Evolutionary conservation across 1,284 basidiomycete species (phyloP).

Genomic region (Xerocomus nothofagi): DNA sequence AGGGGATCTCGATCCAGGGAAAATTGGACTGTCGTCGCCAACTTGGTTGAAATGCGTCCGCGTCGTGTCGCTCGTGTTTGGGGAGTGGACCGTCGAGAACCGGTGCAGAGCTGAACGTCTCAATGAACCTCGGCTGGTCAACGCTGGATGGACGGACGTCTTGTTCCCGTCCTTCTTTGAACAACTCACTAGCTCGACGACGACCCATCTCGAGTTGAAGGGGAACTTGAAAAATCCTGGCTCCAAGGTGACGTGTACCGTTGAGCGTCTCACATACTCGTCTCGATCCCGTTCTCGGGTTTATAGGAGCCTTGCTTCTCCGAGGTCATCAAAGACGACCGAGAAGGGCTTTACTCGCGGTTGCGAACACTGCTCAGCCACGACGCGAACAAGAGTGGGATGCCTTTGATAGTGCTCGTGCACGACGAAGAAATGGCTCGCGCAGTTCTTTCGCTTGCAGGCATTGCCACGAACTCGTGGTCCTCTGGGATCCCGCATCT

Average conservation of each 20-base stretch:
- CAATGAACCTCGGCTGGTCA: conserved; percentile 19
- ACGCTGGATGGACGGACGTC: conserved; percentile 34
- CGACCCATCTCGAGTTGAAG: conserved; percentile 25
- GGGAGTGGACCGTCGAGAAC: conserved; percentile 27
- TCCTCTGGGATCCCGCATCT: conserved; percentile 26
- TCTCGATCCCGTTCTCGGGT: background rate
- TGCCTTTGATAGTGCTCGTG: conserved; percentile 32
- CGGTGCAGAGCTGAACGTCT: conserved; percentile 21
- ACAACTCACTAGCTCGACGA: conserved; percentile 13
- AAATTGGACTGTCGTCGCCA: conserved; percentile 27
- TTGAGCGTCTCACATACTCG: background rate
- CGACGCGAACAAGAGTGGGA: conserved; percentile 16
- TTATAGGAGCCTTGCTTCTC: conserved; percentile 23
- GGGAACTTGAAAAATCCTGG: conserved; percentile 11
- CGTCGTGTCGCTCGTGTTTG: conserved; percentile 31
- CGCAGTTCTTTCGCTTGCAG: conserved; percentile 23
- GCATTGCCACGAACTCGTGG: conserved; percentile 21
- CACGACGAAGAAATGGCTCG: conserved; percentile 36
- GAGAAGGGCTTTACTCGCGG: conserved; percentile 13
- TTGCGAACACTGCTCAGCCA: conserved; percentile 26
- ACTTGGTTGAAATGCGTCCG: conserved; percentile 29
- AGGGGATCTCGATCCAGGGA: conserved; percentile 20
- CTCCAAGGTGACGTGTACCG: conserved; percentile 19
- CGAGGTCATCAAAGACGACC: conserved; percentile 14
- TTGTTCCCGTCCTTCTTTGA: conserved; percentile 30